phyloP scores from a whole-genome alignment of 768 basidiomycete genomes.

The Boletus coccyginus region DNA sequence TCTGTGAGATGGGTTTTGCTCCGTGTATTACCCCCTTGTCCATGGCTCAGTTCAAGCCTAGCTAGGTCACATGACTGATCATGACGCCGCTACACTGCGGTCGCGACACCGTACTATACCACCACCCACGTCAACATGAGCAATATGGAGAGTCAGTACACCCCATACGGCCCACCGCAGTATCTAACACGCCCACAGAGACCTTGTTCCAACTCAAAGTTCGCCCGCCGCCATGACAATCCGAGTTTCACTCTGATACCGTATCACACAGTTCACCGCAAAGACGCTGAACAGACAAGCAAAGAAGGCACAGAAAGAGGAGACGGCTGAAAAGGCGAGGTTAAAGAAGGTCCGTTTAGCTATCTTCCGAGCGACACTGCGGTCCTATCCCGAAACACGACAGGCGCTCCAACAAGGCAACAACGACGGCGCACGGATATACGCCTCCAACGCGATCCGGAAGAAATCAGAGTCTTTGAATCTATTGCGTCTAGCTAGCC shows the following conservation, averaged over 20 bases:
- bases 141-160: slow-evolving; percentile 81
- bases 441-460: slow-evolving; percentile 95
- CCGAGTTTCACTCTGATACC: slow-evolving; percentile 12
- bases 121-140: slow-evolving; percentile 49
- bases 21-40: not conserved
- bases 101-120: not conserved
- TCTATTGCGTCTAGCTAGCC: slow-evolving; percentile 82
- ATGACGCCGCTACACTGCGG: not conserved
- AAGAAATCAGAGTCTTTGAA: slow-evolving; percentile 97
- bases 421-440: slow-evolving; percentile 95
- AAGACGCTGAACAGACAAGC: slow-evolving; percentile 94
- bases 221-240: slow-evolving; percentile 14
- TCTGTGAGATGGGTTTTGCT: not conserved
- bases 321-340: slow-evolving; percentile 80
- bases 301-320: slow-evolving; percentile 97
- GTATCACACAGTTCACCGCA: slow-evolving; percentile 79
- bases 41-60: no score
- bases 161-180: not conserved
- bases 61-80: slow-evolving; percentile 11
- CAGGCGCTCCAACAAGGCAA: slow-evolving; percentile 97
- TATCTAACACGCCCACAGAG: slow-evolving; percentile 48
- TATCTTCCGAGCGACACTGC: not conserved
- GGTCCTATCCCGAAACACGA: not conserved
- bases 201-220: slow-evolving; percentile 99
- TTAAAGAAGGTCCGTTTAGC: slow-evolving; percentile 78